Percentiles rank a stretch among this genome's conserved stretches.
Evolutionary conservation across 2,329 filamentous ascomycete genomes (phyloP).

Genomic region (Rhinocladiella similis): DNA sequence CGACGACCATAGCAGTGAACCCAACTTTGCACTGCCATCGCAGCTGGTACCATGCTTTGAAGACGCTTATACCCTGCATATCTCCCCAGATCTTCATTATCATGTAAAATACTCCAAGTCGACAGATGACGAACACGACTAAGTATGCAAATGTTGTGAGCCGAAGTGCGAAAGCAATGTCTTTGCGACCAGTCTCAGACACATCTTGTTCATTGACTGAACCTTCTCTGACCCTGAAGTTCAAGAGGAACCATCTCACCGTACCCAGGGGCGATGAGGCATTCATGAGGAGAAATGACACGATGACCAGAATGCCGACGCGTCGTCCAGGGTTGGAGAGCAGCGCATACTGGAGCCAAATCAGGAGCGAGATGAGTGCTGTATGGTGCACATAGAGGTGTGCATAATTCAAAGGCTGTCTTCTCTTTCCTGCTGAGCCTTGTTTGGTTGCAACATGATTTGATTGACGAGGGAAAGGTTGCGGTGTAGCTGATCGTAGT

Average conservation of each 20-base stretch:
- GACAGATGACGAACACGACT: neutral
- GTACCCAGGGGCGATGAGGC: neutral
- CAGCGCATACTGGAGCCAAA: neutral
- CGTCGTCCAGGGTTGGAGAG: neutral
- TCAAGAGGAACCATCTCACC: neutral
- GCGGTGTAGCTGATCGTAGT: no score
- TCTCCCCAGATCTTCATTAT: neutral
- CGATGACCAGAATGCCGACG: neutral
- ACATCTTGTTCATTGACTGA: neutral
- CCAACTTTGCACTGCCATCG: neutral
- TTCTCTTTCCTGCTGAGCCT: no score
- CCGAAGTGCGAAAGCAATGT: neutral
- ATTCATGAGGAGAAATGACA: neutral
- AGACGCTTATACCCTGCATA: neutral
- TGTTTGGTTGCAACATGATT: no score
- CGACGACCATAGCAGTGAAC: neutral
- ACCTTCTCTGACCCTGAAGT: neutral
- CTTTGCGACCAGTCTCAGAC: no score
- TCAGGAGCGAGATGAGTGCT: neutral
- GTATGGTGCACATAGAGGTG: neutral
- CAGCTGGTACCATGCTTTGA: neutral
- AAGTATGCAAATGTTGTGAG: neutral
- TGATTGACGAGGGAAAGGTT: no score
- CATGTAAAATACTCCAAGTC: neutral
- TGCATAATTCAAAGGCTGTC: neutral